A percentile compares a stretch with the other conserved stretches of the same genome.
Conservation (phyloP, 1,284 basidiomycete species). For the Cryptococcus neoformans region DNA sequence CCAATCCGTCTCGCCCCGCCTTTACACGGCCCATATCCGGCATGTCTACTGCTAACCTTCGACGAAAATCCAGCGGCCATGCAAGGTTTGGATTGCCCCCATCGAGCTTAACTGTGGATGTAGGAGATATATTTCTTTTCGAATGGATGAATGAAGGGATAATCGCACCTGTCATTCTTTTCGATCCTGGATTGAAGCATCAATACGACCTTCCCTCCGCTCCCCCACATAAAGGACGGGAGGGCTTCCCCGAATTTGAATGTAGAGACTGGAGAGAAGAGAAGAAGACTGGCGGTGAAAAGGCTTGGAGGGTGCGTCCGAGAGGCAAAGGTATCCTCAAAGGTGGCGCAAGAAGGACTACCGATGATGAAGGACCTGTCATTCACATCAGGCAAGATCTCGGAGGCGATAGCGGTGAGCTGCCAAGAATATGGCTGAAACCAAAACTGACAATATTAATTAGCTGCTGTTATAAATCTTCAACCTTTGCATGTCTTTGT, state of each 20-base stretch:
- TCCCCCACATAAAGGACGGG: background rate
- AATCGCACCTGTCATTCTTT: conserved; percentile 44
- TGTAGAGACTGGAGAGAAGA: conserved; percentile 45
- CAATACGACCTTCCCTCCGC: conserved; percentile 35
- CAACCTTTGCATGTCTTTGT: conserved; percentile 68
- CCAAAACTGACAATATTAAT: background rate
- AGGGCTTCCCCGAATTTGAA: conserved; percentile 39
- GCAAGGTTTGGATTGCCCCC: background rate
- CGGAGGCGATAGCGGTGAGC: background rate
- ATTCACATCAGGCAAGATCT: background rate
- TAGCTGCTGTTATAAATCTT: conserved; percentile 41
- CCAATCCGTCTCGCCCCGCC: too few species aligned
- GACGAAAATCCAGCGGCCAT: background rate
- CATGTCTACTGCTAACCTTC: too few species aligned
- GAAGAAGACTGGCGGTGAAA: conserved; percentile 27
- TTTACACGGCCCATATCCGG: too few species aligned
- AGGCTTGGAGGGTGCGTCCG: conserved; percentile 36
- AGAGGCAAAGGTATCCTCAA: conserved; percentile 35
- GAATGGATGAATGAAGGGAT: conserved; percentile 18
- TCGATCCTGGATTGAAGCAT: conserved; percentile 40
- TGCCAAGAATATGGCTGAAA: conserved; percentile 5
- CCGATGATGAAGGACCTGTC: background rate
- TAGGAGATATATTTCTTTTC: too few species aligned
- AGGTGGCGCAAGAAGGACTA: conserved; percentile 3
- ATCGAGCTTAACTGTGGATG: too few species aligned